phyloP scores from a whole-genome alignment of 345 rosid genomes.

The Gossypium stocksii region DNA sequence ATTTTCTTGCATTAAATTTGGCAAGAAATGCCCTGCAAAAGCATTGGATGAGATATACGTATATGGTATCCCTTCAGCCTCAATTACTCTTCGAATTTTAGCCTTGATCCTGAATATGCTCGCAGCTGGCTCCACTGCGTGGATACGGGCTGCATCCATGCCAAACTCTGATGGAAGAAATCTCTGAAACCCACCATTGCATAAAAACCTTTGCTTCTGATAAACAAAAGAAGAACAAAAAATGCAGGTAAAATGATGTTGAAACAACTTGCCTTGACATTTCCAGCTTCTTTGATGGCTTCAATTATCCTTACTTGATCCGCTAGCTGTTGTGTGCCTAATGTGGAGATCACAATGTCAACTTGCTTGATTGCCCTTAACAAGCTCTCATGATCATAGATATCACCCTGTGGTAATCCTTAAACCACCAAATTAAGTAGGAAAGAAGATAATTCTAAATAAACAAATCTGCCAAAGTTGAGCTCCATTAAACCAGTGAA shows the following conservation, averaged over 20 bases:
- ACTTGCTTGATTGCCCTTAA: conserved; percentile 47
- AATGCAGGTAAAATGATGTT: background rate
- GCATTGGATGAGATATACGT: conserved; percentile 43
- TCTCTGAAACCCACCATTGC: conserved; percentile 29
- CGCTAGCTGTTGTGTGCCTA: conserved; percentile 31
- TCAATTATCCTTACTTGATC: conserved; percentile 44
- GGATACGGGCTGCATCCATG: conserved; percentile 45
- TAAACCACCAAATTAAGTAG: background rate
- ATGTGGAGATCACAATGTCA: conserved; percentile 48
- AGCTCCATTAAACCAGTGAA: background rate
- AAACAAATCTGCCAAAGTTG: background rate
- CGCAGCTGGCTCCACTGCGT: conserved; percentile 52
- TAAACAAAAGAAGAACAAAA: background rate
- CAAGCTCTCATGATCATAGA: conserved; percentile 43
- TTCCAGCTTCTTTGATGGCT: conserved; percentile 53
- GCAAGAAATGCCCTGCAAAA: conserved; percentile 52
- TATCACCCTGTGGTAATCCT: conserved; percentile 19
- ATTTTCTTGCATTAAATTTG: conserved; percentile 42
- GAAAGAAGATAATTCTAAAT: background rate
- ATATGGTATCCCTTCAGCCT: conserved; percentile 51
- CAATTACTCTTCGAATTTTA: conserved; percentile 40
- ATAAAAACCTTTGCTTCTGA: background rate
- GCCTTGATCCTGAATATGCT: conserved; percentile 36
- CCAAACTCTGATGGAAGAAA: conserved; percentile 76
- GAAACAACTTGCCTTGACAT: conserved; percentile 34